These are phyloP conservation scores for Brassica hybrid DNA, from an alignment of 441 rosid genomes.

Conservation along the genomic window DNA sequence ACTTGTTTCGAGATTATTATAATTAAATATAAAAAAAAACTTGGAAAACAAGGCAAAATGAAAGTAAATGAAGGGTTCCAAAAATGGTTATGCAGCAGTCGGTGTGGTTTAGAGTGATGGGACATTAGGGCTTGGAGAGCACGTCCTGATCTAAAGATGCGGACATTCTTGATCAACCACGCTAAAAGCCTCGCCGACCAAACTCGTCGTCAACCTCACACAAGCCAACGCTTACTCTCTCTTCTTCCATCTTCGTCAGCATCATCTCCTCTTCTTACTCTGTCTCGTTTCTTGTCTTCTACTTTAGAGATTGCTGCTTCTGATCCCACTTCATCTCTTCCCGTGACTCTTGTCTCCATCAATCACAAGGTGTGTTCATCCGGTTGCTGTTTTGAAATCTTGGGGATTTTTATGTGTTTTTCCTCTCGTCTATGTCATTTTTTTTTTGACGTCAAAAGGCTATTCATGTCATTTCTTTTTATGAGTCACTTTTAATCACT, in stretches of 20 bases:
- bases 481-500: not conserved
- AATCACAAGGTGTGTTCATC: slow-evolving; percentile 32
- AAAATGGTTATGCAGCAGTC: slow-evolving; percentile 15
- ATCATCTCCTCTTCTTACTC: slow-evolving; percentile 6
- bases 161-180: slow-evolving; percentile 22
- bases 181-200: slow-evolving; percentile 20
- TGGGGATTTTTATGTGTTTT: not conserved
- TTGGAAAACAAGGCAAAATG: slow-evolving; percentile 36
- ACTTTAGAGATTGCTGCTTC: slow-evolving; percentile 26
- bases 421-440: too few relatives aligned
- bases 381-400: not conserved
- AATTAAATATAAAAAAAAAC: not conserved
- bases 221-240: slow-evolving; percentile 15
- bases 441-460: too few relatives aligned
- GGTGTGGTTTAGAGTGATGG: not conserved
- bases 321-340: slow-evolving; percentile 34
- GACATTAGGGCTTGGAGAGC: slow-evolving; percentile 3
- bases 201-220: slow-evolving; percentile 34
- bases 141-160: slow-evolving; percentile 24
- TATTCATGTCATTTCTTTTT: not conserved
- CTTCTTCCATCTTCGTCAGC: slow-evolving; percentile 1
- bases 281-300: slow-evolving; percentile 29
- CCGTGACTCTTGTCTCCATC: slow-evolving; percentile 32
- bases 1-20: too few relatives aligned
- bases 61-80: slow-evolving; percentile 7